These are phyloP conservation scores for Fraxinus americana DNA, from an alignment of 257 asterid species.

Conservation along the genomic window DNA sequence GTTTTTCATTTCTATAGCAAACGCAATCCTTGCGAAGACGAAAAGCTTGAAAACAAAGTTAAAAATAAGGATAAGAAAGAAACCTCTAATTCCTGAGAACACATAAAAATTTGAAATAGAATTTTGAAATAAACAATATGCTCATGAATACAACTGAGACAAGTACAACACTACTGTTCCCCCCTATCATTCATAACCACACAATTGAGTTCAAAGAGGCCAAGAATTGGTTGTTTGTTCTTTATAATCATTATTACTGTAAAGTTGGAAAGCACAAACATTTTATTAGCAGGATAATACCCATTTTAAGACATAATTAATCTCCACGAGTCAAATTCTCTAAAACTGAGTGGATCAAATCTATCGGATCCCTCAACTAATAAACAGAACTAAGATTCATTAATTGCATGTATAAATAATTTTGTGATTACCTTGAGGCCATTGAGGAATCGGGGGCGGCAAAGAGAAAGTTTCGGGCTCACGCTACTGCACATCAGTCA, in stretches of 20 bases:
- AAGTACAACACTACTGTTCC: too few species aligned
- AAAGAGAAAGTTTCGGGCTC: constrained; percentile 53
- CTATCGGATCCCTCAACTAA: background rate
- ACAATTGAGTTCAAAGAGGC: too few species aligned
- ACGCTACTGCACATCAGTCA: constrained; percentile 38
- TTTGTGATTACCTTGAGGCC: constrained; percentile 66
- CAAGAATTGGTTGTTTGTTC: background rate
- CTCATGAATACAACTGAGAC: background rate
- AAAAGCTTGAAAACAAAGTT: background rate
- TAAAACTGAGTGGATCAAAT: background rate
- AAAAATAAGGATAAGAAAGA: background rate
- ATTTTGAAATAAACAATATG: background rate
- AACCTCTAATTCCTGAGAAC: background rate
- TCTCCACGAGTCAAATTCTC: background rate
- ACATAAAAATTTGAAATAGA: background rate
- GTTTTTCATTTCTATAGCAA: background rate
- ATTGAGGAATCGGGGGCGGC: constrained; percentile 75
- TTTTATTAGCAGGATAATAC: background rate
- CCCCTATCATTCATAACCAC: too few species aligned
- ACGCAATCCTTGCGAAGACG: background rate
- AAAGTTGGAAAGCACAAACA: background rate
- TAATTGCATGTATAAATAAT: background rate
- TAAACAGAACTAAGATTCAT: background rate
- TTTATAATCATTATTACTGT: background rate
- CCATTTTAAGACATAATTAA: background rate